phyloP scores from a whole-genome alignment of 306 rosid genomes.

The Quercus wislizeni region DNA sequence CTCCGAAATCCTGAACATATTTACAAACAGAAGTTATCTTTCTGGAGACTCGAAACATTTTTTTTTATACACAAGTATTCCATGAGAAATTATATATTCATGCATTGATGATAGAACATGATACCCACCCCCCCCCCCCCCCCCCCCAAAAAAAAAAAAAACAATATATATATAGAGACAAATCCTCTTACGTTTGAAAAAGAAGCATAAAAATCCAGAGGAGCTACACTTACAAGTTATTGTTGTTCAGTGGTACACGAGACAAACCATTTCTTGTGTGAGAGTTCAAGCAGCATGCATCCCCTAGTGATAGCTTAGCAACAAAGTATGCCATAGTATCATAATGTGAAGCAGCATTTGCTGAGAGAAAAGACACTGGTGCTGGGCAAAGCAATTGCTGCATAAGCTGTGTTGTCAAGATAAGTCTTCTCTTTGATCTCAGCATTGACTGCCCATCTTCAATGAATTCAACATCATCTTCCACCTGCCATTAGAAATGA shows the following conservation, averaged over 20 bases:
- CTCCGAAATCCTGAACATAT: constrained; percentile 34
- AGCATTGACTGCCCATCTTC: constrained; percentile 29
- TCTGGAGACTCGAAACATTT: neutral
- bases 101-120: neutral
- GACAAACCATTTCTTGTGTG: constrained; percentile 16
- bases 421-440: constrained; percentile 49
- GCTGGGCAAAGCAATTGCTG: constrained; percentile 51
- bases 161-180: neutral
- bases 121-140: neutral
- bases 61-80: neutral
- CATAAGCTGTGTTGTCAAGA: constrained; percentile 39
- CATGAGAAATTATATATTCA: neutral
- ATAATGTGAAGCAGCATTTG: constrained; percentile 34
- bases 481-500: constrained; percentile 36
- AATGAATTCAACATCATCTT: constrained; percentile 30
- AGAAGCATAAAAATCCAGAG: neutral
- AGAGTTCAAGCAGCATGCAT: constrained; percentile 47
- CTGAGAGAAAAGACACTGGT: constrained; percentile 36
- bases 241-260: neutral
- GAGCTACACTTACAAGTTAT: constrained; percentile 35
- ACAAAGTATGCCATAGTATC: constrained; percentile 40
- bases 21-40: constrained; percentile 7
- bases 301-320: constrained; percentile 40
- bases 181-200: neutral
- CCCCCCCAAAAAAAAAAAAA: too few relatives aligned